Conservation (phyloP, 2,329 filamentous ascomycete species). For the Nigrospora sphaerica region DNA sequence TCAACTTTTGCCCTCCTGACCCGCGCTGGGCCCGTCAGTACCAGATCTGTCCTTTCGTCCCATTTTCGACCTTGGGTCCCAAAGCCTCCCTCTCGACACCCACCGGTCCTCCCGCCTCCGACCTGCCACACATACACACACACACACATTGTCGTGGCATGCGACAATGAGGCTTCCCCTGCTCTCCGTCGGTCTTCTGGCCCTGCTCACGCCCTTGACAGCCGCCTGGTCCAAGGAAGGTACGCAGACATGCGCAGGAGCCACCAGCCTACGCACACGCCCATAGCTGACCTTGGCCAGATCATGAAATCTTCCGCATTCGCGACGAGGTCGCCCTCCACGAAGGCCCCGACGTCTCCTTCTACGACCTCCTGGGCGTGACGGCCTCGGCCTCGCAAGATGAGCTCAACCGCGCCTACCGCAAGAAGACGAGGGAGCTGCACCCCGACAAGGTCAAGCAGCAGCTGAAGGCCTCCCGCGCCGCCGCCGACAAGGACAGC, state of each 20-base stretch:
- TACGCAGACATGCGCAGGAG: conserved; percentile 26
- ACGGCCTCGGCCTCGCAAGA: conserved; percentile 67
- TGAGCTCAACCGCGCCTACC: conserved; percentile 90
- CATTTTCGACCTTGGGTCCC: too few relatives aligned
- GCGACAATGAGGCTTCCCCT: conserved; percentile 60
- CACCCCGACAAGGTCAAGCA: conserved; percentile 97
- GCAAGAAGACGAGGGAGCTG: conserved; percentile 72
- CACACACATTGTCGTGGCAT: not conserved
- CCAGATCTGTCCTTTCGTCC: too few relatives aligned
- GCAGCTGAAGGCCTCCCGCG: conserved; percentile 65
- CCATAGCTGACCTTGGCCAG: conserved; percentile 33
- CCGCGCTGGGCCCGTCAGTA: too few relatives aligned
- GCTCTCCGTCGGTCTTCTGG: conserved; percentile 62
- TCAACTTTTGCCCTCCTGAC: too few relatives aligned
- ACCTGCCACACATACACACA: too few relatives aligned
- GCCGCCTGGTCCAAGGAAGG: conserved; percentile 85
- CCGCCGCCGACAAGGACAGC: conserved; percentile 39
- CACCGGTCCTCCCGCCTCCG: too few relatives aligned
- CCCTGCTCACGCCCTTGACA: conserved; percentile 58
- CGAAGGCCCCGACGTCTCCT: conserved; percentile 75
- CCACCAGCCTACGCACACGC: not conserved
- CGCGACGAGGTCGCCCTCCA: conserved; percentile 74
- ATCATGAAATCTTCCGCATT: conserved; percentile 96
- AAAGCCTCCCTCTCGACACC: too few relatives aligned
- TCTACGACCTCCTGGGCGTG: conserved; percentile 90